Evolutionary conservation across 108 stramenopile species (phyloP).

Genomic region (Skeletonema grethae): DNA sequence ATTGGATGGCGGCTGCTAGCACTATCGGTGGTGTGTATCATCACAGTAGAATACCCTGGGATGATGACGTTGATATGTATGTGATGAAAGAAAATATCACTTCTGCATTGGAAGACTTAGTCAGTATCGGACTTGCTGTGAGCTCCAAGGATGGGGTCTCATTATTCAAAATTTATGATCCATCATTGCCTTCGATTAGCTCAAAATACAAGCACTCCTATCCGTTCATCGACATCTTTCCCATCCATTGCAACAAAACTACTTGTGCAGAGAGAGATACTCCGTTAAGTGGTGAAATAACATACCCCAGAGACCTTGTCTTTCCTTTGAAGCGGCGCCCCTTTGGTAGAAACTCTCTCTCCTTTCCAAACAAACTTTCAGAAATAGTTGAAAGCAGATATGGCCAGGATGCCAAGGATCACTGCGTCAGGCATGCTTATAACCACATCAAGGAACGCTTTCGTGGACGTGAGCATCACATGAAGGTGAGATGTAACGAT

Average conservation of each 20-base stretch:
- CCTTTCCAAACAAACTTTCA: constrained; percentile 3
- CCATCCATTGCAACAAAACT: constrained; percentile 2
- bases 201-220: constrained; percentile 3
- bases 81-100: background rate
- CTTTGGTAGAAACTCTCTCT: constrained; percentile 10
- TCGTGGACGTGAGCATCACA: constrained; percentile 1
- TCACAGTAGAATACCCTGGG: constrained; percentile 11
- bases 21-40: too few relatives aligned
- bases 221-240: background rate
- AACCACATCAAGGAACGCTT: constrained; percentile 1
- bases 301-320: background rate
- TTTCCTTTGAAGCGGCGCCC: constrained; percentile 16
- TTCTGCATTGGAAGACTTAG: background rate
- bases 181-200: constrained; percentile 3
- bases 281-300: background rate
- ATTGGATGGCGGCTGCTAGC: constrained; percentile 18
- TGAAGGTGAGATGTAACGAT: background rate
- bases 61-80: constrained; percentile 18
- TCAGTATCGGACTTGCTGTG: background rate
- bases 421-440: background rate
- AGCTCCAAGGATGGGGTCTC: too few relatives aligned
- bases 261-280: background rate
- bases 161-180: constrained; percentile 7
- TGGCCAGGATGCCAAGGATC: constrained; percentile 1
- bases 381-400: background rate